Conservation (phyloP, 306 rosid species). For the Luffa acutangula region DNA sequence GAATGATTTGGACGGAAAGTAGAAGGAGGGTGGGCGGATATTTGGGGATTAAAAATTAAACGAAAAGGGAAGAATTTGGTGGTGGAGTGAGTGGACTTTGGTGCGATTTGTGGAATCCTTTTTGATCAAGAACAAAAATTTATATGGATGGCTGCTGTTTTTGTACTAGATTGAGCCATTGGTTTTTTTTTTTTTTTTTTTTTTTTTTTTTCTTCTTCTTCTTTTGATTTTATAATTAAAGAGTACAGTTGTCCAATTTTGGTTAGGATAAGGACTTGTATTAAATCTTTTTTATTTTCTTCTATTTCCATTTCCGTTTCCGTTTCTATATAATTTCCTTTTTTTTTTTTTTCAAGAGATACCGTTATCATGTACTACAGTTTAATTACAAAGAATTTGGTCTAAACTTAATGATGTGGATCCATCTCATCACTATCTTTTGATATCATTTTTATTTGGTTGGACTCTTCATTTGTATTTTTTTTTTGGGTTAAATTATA, state of each 20-base stretch:
- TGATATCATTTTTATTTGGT: too few species aligned
- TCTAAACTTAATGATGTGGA: too few species aligned
- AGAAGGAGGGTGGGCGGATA: neutral
- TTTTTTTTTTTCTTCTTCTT: neutral
- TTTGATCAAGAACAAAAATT: neutral
- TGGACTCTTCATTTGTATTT: too few species aligned
- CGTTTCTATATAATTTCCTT: too few species aligned
- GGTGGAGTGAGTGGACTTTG: neutral
- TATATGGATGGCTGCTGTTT: neutral
- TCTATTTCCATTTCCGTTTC: too few species aligned
- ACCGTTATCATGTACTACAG: too few species aligned
- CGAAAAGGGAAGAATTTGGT: neutral
- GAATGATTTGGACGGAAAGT: slow-evolving; percentile 25
- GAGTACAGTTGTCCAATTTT: neutral
- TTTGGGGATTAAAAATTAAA: neutral
- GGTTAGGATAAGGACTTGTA: too few species aligned
- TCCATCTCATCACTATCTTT: too few species aligned
- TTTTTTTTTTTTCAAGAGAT: too few species aligned
- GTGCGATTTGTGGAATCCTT: neutral
- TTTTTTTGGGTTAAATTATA: too few species aligned
- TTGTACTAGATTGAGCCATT: neutral
- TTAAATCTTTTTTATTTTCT: too few species aligned
- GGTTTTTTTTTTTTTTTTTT: neutral
- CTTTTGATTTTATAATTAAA: neutral
- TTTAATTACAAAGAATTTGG: too few species aligned